These are phyloP conservation scores for Mycena maculata DNA, from an alignment of 768 basidiomycete species.

Conservation along the genomic window DNA sequence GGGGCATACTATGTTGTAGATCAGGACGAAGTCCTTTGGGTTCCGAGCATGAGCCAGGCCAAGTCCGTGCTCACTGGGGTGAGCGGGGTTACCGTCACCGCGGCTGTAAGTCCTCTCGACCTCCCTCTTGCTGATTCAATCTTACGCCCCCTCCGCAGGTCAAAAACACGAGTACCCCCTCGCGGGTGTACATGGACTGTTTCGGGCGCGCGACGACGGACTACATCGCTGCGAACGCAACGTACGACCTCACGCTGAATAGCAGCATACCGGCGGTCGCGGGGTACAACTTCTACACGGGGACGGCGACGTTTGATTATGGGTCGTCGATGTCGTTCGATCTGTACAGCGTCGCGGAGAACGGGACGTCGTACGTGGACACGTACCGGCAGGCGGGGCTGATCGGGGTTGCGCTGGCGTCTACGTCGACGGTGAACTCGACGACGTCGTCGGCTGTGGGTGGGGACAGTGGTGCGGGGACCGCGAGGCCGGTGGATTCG, in stretches of 20 bases:
- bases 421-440: conserved; percentile 25
- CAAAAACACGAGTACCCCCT: conserved; percentile 43
- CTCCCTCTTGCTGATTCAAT: conserved; percentile 33
- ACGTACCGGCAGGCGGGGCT: conserved; percentile 26
- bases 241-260: conserved; percentile 46
- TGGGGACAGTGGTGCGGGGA: conserved; percentile 12
- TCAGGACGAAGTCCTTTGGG: conserved; percentile 29
- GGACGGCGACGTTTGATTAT: conserved; percentile 26
- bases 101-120: neutral
- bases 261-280: conserved; percentile 39
- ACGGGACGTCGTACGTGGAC: conserved; percentile 26
- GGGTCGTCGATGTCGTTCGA: conserved; percentile 35
- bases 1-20: conserved; percentile 24
- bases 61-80: conserved; percentile 25
- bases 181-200: conserved; percentile 49
- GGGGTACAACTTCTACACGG: conserved; percentile 53
- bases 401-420: conserved; percentile 20
- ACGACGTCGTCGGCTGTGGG: conserved; percentile 18
- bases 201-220: conserved; percentile 46
- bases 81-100: conserved; percentile 3
- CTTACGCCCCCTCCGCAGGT: conserved; percentile 28
- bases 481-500: neutral
- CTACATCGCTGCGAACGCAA: conserved; percentile 45
- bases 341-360: conserved; percentile 9
- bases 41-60: conserved; percentile 27